Percentiles rank a stretch among this genome's conserved stretches.
Evolutionary conservation across 305 asterid species (phyloP).

Genomic region (Fraxinus ornus): DNA sequence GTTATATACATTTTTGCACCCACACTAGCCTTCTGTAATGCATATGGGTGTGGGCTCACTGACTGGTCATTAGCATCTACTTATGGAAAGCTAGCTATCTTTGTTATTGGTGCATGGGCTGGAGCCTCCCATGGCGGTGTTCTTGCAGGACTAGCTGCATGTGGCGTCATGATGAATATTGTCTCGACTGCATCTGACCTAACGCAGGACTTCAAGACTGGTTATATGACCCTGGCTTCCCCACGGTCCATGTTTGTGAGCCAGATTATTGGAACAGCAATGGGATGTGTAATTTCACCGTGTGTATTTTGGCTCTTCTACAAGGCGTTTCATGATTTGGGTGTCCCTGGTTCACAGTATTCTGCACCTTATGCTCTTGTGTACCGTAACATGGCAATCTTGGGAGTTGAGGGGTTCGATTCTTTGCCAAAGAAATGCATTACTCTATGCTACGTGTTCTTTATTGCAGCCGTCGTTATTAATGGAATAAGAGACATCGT

Average conservation of each 20-base stretch:
- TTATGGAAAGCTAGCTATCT: background rate
- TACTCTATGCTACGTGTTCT: constrained; percentile 62
- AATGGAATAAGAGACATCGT: constrained; percentile 57
- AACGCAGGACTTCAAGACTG: constrained; percentile 24
- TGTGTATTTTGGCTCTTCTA: constrained; percentile 86
- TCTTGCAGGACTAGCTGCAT: background rate
- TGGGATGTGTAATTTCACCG: constrained; percentile 63
- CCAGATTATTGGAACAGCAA: constrained; percentile 16
- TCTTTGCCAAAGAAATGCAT: constrained; percentile 73
- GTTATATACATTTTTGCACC: constrained; percentile 29
- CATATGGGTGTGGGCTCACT: background rate
- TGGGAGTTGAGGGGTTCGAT: constrained; percentile 76
- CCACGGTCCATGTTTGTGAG: background rate
- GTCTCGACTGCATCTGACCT: constrained; percentile 28
- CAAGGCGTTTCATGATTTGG: constrained; percentile 66
- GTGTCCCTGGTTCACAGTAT: constrained; percentile 53
- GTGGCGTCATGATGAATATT: background rate
- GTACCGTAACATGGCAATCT: constrained; percentile 68
- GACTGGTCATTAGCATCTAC: background rate
- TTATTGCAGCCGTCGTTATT: constrained; percentile 50
- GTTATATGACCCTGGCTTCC: constrained; percentile 30
- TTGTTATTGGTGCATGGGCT: background rate
- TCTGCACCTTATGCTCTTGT: constrained; percentile 73
- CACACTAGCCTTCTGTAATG: constrained; percentile 15
- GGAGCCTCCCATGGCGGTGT: background rate